These are phyloP conservation scores for Alternaria hordeiaustralica DNA, from an alignment of 2,329 filamentous ascomycete species.

Conservation along the genomic window DNA sequence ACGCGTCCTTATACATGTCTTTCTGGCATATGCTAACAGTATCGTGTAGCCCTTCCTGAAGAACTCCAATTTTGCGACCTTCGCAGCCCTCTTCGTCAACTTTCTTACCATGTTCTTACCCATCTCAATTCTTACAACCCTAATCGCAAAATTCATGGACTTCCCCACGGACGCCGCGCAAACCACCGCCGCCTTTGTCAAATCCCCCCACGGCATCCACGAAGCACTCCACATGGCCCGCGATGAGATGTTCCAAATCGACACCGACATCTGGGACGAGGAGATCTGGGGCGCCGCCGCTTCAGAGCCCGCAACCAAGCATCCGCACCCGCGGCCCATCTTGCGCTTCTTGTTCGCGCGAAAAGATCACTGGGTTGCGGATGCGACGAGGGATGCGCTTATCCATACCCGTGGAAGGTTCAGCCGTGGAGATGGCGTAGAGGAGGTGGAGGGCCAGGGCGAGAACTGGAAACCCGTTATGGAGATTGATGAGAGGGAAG, in stretches of 20 bases:
- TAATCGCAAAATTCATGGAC: slow-evolving; percentile 54
- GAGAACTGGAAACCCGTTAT: slow-evolving; percentile 57
- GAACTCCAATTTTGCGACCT: slow-evolving; percentile 32
- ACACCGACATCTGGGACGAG: slow-evolving; percentile 62
- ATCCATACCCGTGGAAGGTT: slow-evolving; percentile 44
- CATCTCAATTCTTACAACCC: slow-evolving; percentile 42
- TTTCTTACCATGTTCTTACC: slow-evolving; percentile 55
- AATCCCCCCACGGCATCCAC: slow-evolving; percentile 56
- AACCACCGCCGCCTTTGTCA: slow-evolving; percentile 59
- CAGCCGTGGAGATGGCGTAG: slow-evolving; percentile 15
- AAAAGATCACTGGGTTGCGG: slow-evolving; percentile 68
- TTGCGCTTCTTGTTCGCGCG: slow-evolving; percentile 66
- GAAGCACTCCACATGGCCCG: slow-evolving; percentile 66
- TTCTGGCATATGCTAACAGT: slow-evolving; percentile 4
- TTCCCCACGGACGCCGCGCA: slow-evolving; percentile 53
- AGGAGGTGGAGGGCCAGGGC: slow-evolving; percentile 30
- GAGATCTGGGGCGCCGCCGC: slow-evolving; percentile 64
- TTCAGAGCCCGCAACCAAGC: slow-evolving; percentile 17
- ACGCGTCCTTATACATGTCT: slow-evolving; percentile 17
- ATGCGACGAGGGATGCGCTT: slow-evolving; percentile 63
- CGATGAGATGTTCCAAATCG: slow-evolving; percentile 65
- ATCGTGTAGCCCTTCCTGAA: slow-evolving; percentile 32
- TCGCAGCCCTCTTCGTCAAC: slow-evolving; percentile 48
- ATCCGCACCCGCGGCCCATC: slow-evolving; percentile 49
- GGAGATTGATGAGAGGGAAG: slow-evolving; percentile 61